These are phyloP conservation scores for Stromatinia cepivora DNA, from an alignment of 2,329 filamentous ascomycete genomes.

Conservation along the genomic window DNA sequence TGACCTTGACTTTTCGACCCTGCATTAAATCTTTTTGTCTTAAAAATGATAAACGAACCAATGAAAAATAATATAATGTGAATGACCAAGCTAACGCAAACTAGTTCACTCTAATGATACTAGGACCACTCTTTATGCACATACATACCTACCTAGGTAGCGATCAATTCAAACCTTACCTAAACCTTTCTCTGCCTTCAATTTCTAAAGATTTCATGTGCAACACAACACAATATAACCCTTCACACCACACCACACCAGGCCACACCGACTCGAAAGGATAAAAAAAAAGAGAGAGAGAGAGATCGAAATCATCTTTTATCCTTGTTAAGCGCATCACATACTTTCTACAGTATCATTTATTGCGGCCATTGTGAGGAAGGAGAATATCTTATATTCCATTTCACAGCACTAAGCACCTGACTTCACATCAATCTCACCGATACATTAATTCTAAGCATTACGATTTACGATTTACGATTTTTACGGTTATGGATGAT, in stretches of 20 bases:
- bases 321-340: not conserved
- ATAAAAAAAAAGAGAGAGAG: not conserved
- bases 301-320: not conserved
- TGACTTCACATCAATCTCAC: constrained; percentile 6
- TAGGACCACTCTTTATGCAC: constrained; percentile 11
- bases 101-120: not conserved
- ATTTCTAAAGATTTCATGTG: not conserved
- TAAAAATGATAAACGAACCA: not conserved
- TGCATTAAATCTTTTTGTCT: constrained; percentile 13
- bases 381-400: not conserved
- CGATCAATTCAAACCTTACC: not conserved
- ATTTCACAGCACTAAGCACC: not conserved
- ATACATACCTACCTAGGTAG: constrained; percentile 11
- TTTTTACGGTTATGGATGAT: not conserved
- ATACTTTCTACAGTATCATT: not conserved
- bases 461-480: not conserved
- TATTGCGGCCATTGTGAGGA: not conserved
- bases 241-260: constrained; percentile 3
- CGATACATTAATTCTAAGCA: not conserved
- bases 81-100: constrained; percentile 19
- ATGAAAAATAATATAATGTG: constrained; percentile 10
- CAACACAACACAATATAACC: not conserved
- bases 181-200: not conserved
- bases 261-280: not conserved
- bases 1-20: constrained; percentile 10